phyloP scores from a whole-genome alignment of 139 green algal genomes.

The Chlorella sp. region DNA sequence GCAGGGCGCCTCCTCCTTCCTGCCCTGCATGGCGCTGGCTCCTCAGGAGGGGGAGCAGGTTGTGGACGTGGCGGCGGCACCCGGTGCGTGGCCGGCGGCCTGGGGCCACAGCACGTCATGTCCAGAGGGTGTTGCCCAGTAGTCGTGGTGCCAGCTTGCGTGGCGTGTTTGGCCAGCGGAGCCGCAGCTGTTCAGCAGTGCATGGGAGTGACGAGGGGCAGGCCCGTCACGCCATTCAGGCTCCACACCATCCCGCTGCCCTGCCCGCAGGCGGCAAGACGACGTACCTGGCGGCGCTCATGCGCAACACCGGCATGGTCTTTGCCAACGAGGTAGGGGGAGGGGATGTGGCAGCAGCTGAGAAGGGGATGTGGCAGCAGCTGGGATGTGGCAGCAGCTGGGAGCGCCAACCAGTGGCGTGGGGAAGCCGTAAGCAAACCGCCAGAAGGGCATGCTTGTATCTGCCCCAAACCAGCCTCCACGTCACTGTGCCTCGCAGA shows the following conservation, averaged over 20 bases:
- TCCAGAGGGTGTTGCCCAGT: too few relatives aligned
- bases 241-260: not conserved
- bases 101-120: not conserved
- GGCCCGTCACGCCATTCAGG: not conserved
- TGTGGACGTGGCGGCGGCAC: conserved; percentile 97
- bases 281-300: conserved; percentile 94
- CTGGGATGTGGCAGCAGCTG: too few relatives aligned
- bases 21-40: conserved; percentile 97
- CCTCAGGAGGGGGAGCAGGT: conserved; percentile 89
- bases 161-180: too few relatives aligned
- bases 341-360: too few relatives aligned
- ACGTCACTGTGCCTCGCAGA: not conserved
- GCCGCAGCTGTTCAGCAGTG: too few relatives aligned
- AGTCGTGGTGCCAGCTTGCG: too few relatives aligned
- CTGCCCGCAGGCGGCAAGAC: conserved; percentile 91
- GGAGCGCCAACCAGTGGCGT: too few relatives aligned
- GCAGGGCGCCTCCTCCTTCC: conserved; percentile 93
- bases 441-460: not conserved
- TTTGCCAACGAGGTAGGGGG: conserved; percentile 91
- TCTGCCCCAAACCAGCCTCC: too few relatives aligned
- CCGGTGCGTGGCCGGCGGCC: conserved; percentile 46
- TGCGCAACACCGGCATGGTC: conserved; percentile 94
- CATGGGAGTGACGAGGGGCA: too few relatives aligned
- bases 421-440: too few relatives aligned
- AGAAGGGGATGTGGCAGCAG: too few relatives aligned